Conservation (phyloP, 768 basidiomycete genomes). For the Ramaria sp. region DNA sequence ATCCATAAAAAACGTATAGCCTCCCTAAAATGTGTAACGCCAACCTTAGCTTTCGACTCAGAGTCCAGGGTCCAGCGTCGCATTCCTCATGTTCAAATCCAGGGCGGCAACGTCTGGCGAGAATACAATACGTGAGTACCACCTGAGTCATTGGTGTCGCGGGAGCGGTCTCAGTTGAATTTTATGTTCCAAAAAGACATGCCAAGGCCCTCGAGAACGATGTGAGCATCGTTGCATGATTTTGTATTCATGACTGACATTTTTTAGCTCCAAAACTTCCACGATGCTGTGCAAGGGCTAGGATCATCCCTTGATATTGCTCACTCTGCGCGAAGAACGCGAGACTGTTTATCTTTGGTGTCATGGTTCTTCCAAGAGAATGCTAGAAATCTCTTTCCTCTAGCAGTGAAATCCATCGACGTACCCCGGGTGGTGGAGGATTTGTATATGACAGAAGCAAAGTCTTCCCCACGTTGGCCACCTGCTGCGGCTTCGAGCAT, state of each 20-base stretch:
- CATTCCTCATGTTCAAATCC: background rate
- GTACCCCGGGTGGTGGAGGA: background rate
- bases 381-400: background rate
- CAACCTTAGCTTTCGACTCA: background rate
- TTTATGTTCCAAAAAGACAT: background rate
- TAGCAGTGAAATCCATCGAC: background rate
- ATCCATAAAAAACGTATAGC: background rate
- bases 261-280: background rate
- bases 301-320: conserved; percentile 3
- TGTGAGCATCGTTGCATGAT: background rate
- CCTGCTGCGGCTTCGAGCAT: background rate
- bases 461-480: background rate
- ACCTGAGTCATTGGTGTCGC: background rate
- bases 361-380: background rate
- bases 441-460: background rate
- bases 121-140: background rate
- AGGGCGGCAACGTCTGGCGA: background rate
- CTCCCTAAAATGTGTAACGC: background rate
- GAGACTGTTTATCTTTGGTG: background rate
- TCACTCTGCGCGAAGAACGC: background rate
- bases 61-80: background rate
- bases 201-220: background rate
- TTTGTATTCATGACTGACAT: background rate
- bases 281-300: background rate
- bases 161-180: background rate